A percentile compares a stretch with the other conserved stretches of the same genome.
Evolutionary conservation across 345 rosid genomes (phyloP).

Genomic region (Noccaea bulbosa): DNA sequence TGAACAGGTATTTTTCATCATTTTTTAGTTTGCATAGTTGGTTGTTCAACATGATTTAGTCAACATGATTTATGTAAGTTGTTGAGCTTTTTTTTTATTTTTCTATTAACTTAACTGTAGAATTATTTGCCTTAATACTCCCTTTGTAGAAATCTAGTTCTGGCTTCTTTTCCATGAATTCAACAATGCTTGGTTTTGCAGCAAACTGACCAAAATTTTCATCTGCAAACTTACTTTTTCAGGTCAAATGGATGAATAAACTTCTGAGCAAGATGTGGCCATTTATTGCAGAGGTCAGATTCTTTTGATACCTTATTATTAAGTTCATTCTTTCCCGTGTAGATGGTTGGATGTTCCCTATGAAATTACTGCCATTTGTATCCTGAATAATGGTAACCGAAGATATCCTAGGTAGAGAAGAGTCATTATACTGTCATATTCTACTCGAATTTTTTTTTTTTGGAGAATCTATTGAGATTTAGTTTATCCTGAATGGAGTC

Average conservation of each 20-base stretch:
- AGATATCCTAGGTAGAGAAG: conserved; percentile 18
- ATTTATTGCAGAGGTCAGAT: conserved; percentile 87
- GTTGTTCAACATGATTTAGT: conserved; percentile 24
- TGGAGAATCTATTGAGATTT: conserved; percentile 18
- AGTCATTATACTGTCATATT: conserved; percentile 22
- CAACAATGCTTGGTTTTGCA: conserved; percentile 1
- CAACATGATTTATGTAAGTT: conserved; percentile 9
- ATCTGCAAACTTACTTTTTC: conserved; percentile 29
- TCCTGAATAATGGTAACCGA: conserved; percentile 15
- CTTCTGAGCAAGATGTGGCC: conserved; percentile 96
- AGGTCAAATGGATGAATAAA: conserved; percentile 99
- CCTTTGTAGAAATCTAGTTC: background rate
- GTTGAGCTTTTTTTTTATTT: background rate
- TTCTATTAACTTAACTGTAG: background rate
- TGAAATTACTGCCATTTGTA: conserved; percentile 3
- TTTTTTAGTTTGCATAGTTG: background rate
- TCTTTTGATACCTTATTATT: background rate
- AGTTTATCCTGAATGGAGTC: conserved; percentile 19
- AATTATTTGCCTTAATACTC: background rate
- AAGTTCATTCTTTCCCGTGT: background rate
- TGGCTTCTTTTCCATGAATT: conserved; percentile 5
- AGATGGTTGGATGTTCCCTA: conserved; percentile 20
- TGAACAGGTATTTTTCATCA: conserved; percentile 73
- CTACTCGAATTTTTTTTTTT: background rate
- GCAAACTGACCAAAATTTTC: background rate